Evolutionary conservation across 768 basidiomycete species (phyloP), one percentile per base, ranked within the genome.

Genomic region (Baorangia bicolor): DNA sequence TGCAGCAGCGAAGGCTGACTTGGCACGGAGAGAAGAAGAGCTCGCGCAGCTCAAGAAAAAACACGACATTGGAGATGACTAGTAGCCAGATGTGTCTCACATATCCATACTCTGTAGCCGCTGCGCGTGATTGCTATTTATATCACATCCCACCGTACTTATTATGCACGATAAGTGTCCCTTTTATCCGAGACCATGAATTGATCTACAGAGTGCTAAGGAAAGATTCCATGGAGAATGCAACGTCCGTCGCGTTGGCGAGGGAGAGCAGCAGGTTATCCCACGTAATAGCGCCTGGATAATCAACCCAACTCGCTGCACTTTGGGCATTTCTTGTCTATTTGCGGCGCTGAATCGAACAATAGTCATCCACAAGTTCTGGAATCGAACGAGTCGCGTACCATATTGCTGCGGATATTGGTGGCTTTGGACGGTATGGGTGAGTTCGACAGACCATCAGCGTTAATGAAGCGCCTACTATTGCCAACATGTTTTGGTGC

Each of bases 11-110:
- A 97, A 97, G 68, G 91, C 92, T 21, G 96, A 98, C 63, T 75
- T 98, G 49, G 91, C 92, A 14, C 84, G 85, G 63, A 78, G 96
- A 65, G 96, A 98, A 76, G 89, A 94, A 72, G 95, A 96, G 61
- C 77, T 98, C 34, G 85, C 82, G 1, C 85, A 86, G 60, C 78
- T 95, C 66, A 98, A 98, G 81, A 83, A 85, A 74, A 86, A 86
- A 69, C 90, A 94, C 69, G 73, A 93, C 62, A 92, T 95, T 62
- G 88, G 86, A 49, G 91, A 93, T 60, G 81, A 84, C 56, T 88
- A 73, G 79, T 88, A 73, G 79, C 51, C 42, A 59, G 55, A 61
- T n/a, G 33, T 41, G 49, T 49, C 60, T 60, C 40, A 13, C 42
- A 46, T 40, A 43, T 63, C 45, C 55, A 49, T 51, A 40, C 35